Evolutionary conservation across 1,284 basidiomycete species (phyloP).

Genomic region (Pisolithus thermaeus): DNA sequence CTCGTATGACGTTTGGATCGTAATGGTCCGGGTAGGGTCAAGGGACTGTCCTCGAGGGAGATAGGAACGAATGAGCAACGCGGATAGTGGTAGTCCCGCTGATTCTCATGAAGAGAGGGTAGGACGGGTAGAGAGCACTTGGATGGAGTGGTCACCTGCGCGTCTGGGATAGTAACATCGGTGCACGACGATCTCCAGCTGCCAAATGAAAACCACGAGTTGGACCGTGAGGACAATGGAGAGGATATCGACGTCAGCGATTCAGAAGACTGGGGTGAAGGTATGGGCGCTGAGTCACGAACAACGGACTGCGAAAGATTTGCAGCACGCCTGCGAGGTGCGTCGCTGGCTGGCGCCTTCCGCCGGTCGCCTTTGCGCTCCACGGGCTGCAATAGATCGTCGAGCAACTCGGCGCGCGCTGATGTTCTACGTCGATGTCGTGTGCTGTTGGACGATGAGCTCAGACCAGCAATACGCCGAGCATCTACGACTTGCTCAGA

Average conservation of each 20-base stretch:
- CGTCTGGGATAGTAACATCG: conserved; percentile 34
- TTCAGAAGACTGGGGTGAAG: conserved; percentile 24
- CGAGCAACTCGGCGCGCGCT: conserved; percentile 38
- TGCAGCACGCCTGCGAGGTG: conserved; percentile 12
- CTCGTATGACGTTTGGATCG: background rate
- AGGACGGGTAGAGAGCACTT: conserved; percentile 18
- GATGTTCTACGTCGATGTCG: conserved; percentile 18
- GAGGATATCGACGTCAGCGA: conserved; percentile 27
- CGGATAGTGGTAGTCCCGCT: conserved; percentile 21
- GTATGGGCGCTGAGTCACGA: conserved; percentile 29
- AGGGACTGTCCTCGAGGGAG: conserved; percentile 21
- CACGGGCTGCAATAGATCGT: conserved; percentile 41
- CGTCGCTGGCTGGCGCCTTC: conserved; percentile 31
- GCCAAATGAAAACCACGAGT: conserved; percentile 53
- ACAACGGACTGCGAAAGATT: conserved; percentile 15
- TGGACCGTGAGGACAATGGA: conserved; percentile 37
- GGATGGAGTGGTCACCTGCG: conserved; percentile 25
- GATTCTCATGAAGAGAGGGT: conserved; percentile 20
- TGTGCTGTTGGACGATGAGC: conserved; percentile 7
- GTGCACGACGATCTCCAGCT: conserved; percentile 40
- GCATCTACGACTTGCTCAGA: conserved; percentile 32
- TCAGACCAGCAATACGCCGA: conserved; percentile 22
- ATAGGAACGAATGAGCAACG: conserved; percentile 24
- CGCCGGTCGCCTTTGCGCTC: conserved; percentile 33
- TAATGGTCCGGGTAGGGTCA: conserved; percentile 16